phyloP scores from a whole-genome alignment of 2,329 filamentous ascomycete species.

The Cladobotryum protrusum region DNA sequence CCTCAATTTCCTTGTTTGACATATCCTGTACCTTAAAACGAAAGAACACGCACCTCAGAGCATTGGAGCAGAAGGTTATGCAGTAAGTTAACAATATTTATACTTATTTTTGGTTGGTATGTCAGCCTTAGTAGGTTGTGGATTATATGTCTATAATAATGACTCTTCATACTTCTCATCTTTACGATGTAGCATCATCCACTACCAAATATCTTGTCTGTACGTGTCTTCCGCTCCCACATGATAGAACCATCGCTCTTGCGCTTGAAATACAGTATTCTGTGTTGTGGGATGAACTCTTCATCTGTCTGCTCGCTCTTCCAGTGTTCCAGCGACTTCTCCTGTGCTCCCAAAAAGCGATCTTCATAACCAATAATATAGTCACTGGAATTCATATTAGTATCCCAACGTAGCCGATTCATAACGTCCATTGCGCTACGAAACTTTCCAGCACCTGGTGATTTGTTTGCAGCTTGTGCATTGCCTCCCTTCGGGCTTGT shows the following conservation, averaged over 20 bases:
- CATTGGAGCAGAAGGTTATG: too few species aligned
- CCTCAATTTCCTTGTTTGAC: too few species aligned
- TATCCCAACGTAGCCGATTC: slow-evolving; percentile 55
- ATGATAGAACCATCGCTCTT: slow-evolving; percentile 44
- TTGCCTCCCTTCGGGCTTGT: not conserved
- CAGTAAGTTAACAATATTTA: too few species aligned
- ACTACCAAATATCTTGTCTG: slow-evolving; percentile 52
- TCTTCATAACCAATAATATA: slow-evolving; percentile 57
- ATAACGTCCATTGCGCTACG: slow-evolving; percentile 53
- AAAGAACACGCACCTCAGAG: too few species aligned
- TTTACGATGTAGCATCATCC: slow-evolving; percentile 23
- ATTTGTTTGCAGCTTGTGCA: slow-evolving; percentile 14
- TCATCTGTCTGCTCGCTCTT: slow-evolving; percentile 57
- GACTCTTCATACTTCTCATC: not conserved
- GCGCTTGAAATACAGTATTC: slow-evolving; percentile 55
- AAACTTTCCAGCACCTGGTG: slow-evolving; percentile 39
- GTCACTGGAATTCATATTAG: slow-evolving; percentile 43
- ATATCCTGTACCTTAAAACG: too few species aligned
- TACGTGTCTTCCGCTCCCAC: slow-evolving; percentile 50
- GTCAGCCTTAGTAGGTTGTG: not conserved
- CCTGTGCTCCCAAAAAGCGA: slow-evolving; percentile 48
- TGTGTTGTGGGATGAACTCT: slow-evolving; percentile 61
- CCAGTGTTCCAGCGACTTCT: slow-evolving; percentile 50
- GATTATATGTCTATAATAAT: not conserved
- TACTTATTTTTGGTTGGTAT: too few species aligned